Evolutionary conservation across 2,329 filamentous ascomycete genomes (phyloP).

Genomic region (Ceratocystis ficicola): DNA sequence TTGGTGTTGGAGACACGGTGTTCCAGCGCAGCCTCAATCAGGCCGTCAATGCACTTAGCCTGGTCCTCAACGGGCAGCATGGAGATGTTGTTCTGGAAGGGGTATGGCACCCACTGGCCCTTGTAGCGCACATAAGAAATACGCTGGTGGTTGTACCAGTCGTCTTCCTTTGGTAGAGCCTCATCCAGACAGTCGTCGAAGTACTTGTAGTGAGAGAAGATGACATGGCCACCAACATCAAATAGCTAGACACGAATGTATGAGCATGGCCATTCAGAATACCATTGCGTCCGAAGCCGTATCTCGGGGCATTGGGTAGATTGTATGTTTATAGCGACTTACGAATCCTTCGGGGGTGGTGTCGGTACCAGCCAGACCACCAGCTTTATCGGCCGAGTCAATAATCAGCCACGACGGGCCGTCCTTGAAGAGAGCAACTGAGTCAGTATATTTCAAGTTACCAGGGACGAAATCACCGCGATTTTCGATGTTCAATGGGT

Average conservation of each 20-base stretch:
- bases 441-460: constrained; percentile 25
- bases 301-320: background rate
- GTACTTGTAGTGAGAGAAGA: constrained; percentile 99
- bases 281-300: background rate
- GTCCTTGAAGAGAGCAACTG: constrained; percentile 42
- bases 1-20: constrained; percentile 71
- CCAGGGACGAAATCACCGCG: constrained; percentile 14
- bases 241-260: constrained; percentile 54
- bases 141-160: constrained; percentile 97
- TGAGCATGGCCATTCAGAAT: constrained; percentile 3
- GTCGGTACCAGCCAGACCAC: constrained; percentile 92
- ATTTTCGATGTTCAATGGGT: constrained; percentile 21
- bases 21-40: constrained; percentile 89
- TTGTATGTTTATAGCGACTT: constrained; percentile 38
- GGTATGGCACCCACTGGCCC: constrained; percentile 92
- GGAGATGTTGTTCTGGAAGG: constrained; percentile 99
- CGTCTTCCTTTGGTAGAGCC: constrained; percentile 80
- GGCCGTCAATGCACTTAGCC: constrained; percentile 82
- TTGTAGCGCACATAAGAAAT: constrained; percentile 99
- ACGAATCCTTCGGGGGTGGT: constrained; percentile 93
- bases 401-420: constrained; percentile 92
- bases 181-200: constrained; percentile 98
- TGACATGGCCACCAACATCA: constrained; percentile 96
- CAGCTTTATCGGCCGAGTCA: constrained; percentile 81
- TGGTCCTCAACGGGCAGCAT: constrained; percentile 97